phyloP scores from a whole-genome alignment of 495 filamentous ascomycete genomes.

The Parmelia sp. region DNA sequence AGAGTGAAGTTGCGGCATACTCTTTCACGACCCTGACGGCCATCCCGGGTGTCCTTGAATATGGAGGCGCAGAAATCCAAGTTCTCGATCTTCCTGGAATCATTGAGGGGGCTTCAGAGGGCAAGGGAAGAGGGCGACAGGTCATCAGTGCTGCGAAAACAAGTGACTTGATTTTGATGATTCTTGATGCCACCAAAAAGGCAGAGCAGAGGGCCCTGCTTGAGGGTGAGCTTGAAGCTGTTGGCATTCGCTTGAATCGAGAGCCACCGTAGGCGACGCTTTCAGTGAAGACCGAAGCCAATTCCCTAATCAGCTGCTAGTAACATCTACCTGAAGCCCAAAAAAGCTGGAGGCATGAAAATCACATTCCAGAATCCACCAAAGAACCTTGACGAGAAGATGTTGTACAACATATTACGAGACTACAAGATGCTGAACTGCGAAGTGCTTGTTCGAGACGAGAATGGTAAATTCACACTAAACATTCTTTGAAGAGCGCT shows the following conservation, averaged over 20 bases:
- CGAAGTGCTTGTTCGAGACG: conserved; percentile 91
- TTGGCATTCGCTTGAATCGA: conserved; percentile 89
- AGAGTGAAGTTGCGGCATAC: conserved; percentile 92
- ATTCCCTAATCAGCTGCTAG: conserved; percentile 36
- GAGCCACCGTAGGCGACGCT: conserved; percentile 65
- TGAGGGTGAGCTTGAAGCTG: conserved; percentile 90
- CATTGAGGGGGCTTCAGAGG: conserved; percentile 94
- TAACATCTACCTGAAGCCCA: conserved; percentile 97
- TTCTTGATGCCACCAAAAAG: conserved; percentile 94
- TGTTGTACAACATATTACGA: conserved; percentile 89
- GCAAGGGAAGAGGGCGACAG: conserved; percentile 91
- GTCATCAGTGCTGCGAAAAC: conserved; percentile 99
- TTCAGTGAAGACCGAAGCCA: background rate
- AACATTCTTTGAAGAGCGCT: background rate
- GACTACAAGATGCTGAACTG: conserved; percentile 99
- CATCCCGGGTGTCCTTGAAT: conserved; percentile 96
- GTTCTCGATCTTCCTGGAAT: conserved; percentile 98
- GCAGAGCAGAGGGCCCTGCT: conserved; percentile 88
- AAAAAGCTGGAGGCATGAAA: conserved; percentile 98
- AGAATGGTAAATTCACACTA: conserved; percentile 57
- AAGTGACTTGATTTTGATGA: conserved; percentile 94
- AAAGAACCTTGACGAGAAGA: conserved; percentile 90
- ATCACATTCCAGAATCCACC: conserved; percentile 89
- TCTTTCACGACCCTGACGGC: conserved; percentile 97
- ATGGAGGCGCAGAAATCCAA: conserved; percentile 97